Evolutionary conservation across 371 early-diverging fungal species (phyloP), one percentile per base, ranked within the genome.

Genomic region (Thermomucor indicae-seudaticae): DNA sequence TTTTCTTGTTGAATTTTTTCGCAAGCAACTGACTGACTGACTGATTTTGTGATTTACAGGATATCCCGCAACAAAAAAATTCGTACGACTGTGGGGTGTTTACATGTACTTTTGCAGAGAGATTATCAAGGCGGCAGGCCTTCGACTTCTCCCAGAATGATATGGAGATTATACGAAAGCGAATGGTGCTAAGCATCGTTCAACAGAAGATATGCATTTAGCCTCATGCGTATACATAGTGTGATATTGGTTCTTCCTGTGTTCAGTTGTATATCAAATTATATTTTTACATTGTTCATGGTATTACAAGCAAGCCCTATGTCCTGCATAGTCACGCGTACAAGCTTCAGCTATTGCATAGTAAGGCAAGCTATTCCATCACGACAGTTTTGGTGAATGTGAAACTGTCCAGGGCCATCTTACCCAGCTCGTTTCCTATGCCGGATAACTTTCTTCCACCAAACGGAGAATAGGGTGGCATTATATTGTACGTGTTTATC

Each of bases 51-150:
- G 14, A 1, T 11, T 39, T 44, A 16, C 41, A 84, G 67, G 70
- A 82, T 54, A 91, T 92, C 17, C 96, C 97, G 0, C 60, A 62
- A 6, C 98, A 98, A 65, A 51, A 64, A 28, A 98, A 98, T 60
- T 90, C 92, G 34, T 90, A 81, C 41, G 98, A 98, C 66, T 98
- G 98, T 66, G 98, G 98, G n/a, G 96, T 98, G 3, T 98, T 98
- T 67, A 84, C 93, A 0, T 89, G 89, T 54, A 86, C 86, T 27
- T 96, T 92, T 76, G 92, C 93, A 5, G 95, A 96, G 56, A 78
- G 80, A 57, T 46, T 72, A 16, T 62, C 86, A 6, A 70, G 89
- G 14, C 69, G 75, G 2, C 59, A 62, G 1, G 51, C 60, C 4
- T 85, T 94, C 54, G 77, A 77, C 17, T 96, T 95, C 62, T 62